Evolutionary conservation across 2,329 filamentous ascomycete species (phyloP).

Genomic region (Aspergillus calidoustus): DNA sequence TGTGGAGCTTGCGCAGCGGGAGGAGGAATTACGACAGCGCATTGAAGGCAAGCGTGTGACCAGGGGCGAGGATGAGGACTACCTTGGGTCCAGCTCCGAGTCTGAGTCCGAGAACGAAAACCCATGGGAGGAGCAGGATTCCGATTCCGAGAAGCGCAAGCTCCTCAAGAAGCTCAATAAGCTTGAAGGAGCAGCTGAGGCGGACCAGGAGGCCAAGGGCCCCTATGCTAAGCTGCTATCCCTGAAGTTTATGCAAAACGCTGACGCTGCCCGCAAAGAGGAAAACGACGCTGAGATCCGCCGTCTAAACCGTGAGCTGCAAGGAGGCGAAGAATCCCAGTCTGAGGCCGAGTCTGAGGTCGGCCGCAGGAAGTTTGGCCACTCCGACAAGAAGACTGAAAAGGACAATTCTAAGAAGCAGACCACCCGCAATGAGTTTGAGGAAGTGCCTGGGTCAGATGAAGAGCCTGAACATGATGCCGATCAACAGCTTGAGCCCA

Average conservation of each 20-base stretch:
- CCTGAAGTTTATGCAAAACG: constrained; percentile 94
- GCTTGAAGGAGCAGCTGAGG: constrained; percentile 55
- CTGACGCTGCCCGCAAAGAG: constrained; percentile 76
- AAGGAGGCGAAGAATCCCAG: constrained; percentile 64
- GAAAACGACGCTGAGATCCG: constrained; percentile 78
- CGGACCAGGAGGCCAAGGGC: constrained; percentile 40
- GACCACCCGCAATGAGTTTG: constrained; percentile 60
- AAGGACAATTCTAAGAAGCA: constrained; percentile 33
- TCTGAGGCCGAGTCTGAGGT: constrained; percentile 58
- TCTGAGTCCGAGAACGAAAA: constrained; percentile 67
- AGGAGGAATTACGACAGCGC: constrained; percentile 79
- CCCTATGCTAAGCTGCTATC: constrained; percentile 71
- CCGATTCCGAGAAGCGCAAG: constrained; percentile 42
- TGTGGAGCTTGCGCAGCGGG: constrained; percentile 77
- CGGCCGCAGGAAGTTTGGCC: constrained; percentile 62
- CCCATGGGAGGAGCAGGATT: constrained; percentile 62
- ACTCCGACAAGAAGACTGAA: constrained; percentile 36
- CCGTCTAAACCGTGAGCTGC: constrained; percentile 72
- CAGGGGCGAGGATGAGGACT: constrained; percentile 62
- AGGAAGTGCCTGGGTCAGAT: constrained; percentile 62
- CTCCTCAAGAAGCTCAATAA: constrained; percentile 49
- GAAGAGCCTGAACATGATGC: constrained; percentile 38
- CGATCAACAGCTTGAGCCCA: constrained; percentile 42
- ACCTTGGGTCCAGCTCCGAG: constrained; percentile 50
- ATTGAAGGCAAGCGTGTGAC: constrained; percentile 73